Percentiles rank a stretch among this genome's conserved stretches.
Conservation (phyloP, 2,329 filamentous ascomycete species). For the Thyridium curvatum region DNA sequence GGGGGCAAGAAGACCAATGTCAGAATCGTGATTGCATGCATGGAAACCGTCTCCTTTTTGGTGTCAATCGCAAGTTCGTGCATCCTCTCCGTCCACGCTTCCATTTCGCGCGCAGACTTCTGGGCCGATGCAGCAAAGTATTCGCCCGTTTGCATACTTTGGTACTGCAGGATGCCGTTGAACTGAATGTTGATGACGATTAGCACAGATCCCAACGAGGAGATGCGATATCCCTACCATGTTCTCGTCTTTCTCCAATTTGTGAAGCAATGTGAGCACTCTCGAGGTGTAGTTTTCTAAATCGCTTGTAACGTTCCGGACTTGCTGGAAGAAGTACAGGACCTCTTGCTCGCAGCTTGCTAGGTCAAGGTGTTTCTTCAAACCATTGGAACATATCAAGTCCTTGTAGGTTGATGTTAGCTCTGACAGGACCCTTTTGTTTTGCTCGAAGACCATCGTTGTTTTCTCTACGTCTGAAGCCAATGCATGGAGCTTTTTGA, state of each 20-base stretch:
- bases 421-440: conserved; percentile 10
- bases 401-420: no score
- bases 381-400: no score
- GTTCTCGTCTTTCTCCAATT: conserved; percentile 9
- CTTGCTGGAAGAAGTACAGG: conserved; percentile 7
- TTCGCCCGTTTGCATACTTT: conserved; percentile 12
- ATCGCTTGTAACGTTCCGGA: conserved; percentile 9
- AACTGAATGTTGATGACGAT: conserved; percentile 9
- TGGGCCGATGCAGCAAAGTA: conserved; percentile 13
- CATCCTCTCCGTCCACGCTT: conserved; percentile 30
- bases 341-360: conserved; percentile 5
- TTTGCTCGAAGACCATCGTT: conserved; percentile 12
- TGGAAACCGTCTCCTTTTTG: conserved; percentile 30
- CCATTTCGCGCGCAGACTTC: conserved; percentile 10
- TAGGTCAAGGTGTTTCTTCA: conserved; percentile 5
- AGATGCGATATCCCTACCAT: conserved; percentile 7
- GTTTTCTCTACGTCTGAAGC: conserved; percentile 9
- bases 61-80: conserved; percentile 45
- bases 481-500: conserved; percentile 6
- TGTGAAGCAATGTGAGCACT: conserved; percentile 7
- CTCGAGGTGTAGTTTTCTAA: conserved; percentile 9
- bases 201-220: not conserved
- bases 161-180: conserved; percentile 14
- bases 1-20: conserved; percentile 21
- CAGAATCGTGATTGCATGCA: conserved; percentile 22